phyloP scores from a whole-genome alignment of 2,329 filamentous ascomycete species.

The Cryphonectria japonica region DNA sequence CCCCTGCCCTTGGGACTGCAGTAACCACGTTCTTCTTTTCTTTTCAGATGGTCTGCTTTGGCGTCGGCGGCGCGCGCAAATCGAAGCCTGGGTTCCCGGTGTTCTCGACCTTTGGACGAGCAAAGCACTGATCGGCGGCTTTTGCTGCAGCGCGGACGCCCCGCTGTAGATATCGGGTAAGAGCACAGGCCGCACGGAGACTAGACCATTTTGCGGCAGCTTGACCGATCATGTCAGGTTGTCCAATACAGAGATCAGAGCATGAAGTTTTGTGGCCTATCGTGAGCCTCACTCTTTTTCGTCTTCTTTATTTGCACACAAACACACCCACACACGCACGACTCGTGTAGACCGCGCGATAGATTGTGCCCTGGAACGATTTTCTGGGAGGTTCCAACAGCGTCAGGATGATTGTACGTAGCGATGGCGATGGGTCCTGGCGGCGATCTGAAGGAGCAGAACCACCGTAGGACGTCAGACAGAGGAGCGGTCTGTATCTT shows the following conservation, averaged over 20 bases:
- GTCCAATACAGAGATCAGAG: background rate
- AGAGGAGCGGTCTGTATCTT: conserved; percentile 3
- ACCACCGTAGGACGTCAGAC: background rate
- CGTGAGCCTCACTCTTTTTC: background rate
- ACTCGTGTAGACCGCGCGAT: background rate
- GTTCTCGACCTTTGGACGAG: background rate
- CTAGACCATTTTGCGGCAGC: background rate
- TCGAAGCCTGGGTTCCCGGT: background rate
- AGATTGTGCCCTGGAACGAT: background rate
- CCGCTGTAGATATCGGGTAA: background rate
- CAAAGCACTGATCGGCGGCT: background rate
- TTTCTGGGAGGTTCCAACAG: background rate
- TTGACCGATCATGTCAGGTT: conserved; percentile 4
- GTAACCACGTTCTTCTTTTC: background rate
- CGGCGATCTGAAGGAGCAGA: background rate
- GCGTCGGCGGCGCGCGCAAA: conserved; percentile 6
- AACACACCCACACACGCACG: background rate
- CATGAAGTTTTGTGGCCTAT: background rate
- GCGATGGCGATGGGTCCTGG: background rate
- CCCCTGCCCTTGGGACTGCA: background rate
- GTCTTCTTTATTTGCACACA: background rate
- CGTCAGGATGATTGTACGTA: background rate
- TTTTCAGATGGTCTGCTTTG: background rate
- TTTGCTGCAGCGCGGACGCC: conserved; percentile 3
- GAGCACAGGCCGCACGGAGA: background rate